These are phyloP conservation scores for Mallotus nudiflorus DNA, from an alignment of 345 rosid species.

Conservation along the genomic window DNA sequence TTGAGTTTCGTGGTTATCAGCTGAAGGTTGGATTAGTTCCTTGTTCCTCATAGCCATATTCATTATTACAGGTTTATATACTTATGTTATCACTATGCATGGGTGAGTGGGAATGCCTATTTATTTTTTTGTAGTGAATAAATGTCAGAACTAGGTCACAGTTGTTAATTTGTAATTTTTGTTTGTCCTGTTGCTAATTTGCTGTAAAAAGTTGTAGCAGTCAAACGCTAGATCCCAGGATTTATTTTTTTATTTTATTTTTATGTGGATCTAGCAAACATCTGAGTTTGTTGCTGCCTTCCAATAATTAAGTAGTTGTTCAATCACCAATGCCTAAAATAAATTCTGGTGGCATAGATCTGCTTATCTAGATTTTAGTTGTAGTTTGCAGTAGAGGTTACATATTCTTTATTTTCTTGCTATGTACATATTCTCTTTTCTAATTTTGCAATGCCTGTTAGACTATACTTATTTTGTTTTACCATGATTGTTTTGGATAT, in stretches of 20 bases:
- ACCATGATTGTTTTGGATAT: too few species aligned
- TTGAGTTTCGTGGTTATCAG: not conserved
- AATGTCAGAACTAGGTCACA: not conserved
- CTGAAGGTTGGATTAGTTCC: not conserved
- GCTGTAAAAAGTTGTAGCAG: too few species aligned
- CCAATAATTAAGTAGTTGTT: too few species aligned
- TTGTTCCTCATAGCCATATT: not conserved
- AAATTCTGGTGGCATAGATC: too few species aligned
- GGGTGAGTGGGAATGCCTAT: not conserved
- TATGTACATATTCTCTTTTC: too few species aligned
- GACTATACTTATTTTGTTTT: not conserved
- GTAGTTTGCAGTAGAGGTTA: too few species aligned
- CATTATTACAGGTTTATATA: not conserved
- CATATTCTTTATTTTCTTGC: too few species aligned
- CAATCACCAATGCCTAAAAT: too few species aligned
- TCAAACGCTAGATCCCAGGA: not conserved
- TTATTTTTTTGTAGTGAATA: not conserved
- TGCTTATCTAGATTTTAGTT: too few species aligned
- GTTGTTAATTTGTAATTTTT: not conserved
- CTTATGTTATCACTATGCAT: not conserved
- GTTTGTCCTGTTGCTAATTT: not conserved
- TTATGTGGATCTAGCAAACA: not conserved
- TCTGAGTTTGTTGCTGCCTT: not conserved
- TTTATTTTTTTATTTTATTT: not conserved
- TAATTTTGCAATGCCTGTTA: too few species aligned